Base-by-base conservation (phyloP, 108 stramenopile genomes). In the Nannochloropsis gaditana region DNA sequence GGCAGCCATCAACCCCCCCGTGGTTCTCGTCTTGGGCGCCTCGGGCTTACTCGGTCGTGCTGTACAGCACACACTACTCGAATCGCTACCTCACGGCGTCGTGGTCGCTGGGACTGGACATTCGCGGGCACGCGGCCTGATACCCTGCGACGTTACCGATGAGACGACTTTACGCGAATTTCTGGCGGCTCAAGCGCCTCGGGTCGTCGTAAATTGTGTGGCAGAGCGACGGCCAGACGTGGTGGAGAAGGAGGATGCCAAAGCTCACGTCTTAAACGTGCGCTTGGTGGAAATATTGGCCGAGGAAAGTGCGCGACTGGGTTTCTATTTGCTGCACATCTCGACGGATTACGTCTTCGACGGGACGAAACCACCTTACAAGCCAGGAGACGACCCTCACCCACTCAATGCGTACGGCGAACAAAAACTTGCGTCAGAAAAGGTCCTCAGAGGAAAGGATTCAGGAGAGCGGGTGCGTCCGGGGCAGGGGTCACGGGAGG, bases 181-280 rank as follows among this genome's bases (percentile, higher is more conserved):
- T 21, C 80, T 80, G 21, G 21, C 80, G 80, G 11, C 80, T 19
- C 80, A 21, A 31, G 17, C 80, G 19, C 80, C 80, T n/a, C 21
- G 21, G 9, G 17, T 9, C 21, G 80, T 80, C 21, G 21, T 80
- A 15, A 80, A 80, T 31, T 80, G 80, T 31, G 80, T 80, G 80
- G 80, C 80, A 21, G 21, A 80, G 21, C 80, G 80, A 31, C 21
- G 80, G 80, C 80, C 80, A 21, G 80, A 80, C 80, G 80, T 31
- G 21, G 17, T 19, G 21, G 80, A 21, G 80, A 31, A 19, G 9
- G 80, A 80, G 80, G n/a, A 15, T 9, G 80, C 47, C 11, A 50
- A 50, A 50, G 47, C 47, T 50, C 47, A 1, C 11, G 47, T 50
- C 10, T 15, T 50, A 11, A 10, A 50, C 15, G 15, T 50, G 10